These are phyloP conservation scores for Geotrichum europaeum DNA, from an alignment of 1,139 yeast genomes.

Conservation along the genomic window DNA sequence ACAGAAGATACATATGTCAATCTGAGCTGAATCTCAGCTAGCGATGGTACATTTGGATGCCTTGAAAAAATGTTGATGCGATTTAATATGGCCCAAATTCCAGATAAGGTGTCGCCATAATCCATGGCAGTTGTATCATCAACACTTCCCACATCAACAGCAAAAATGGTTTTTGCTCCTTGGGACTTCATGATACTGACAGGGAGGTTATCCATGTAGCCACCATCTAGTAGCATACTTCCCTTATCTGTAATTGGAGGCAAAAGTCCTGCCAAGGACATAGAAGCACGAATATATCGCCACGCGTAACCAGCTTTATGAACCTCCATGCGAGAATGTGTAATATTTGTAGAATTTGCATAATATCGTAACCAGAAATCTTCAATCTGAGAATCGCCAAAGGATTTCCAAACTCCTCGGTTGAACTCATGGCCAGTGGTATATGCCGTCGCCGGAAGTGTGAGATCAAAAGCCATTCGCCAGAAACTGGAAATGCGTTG, in stretches of 20 bases:
- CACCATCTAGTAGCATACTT: slow-evolving; percentile 90
- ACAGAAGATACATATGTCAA: slow-evolving; percentile 94
- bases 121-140: slow-evolving; percentile 88
- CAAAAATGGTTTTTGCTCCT: slow-evolving; percentile 83
- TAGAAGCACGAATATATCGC: slow-evolving; percentile 92
- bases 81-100: slow-evolving; percentile 83
- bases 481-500: slow-evolving; percentile 77
- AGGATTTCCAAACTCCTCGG: slow-evolving; percentile 91
- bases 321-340: slow-evolving; percentile 91
- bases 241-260: slow-evolving; percentile 84
- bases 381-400: slow-evolving; percentile 88
- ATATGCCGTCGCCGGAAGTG: slow-evolving; percentile 90
- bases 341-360: slow-evolving; percentile 92
- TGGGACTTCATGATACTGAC: slow-evolving; percentile 79
- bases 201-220: slow-evolving; percentile 89
- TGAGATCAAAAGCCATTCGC: slow-evolving; percentile 77
- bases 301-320: slow-evolving; percentile 91
- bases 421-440: slow-evolving; percentile 97
- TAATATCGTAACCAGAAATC: slow-evolving; percentile 91
- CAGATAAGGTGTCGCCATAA: slow-evolving; percentile 90
- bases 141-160: slow-evolving; percentile 95
- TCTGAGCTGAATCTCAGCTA: slow-evolving; percentile 92
- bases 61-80: slow-evolving; percentile 46
- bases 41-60: slow-evolving; percentile 73
- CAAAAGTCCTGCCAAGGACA: slow-evolving; percentile 90